phyloP scores from a whole-genome alignment of 169 alveolate genomes.

The Plasmodium coatneyi region DNA sequence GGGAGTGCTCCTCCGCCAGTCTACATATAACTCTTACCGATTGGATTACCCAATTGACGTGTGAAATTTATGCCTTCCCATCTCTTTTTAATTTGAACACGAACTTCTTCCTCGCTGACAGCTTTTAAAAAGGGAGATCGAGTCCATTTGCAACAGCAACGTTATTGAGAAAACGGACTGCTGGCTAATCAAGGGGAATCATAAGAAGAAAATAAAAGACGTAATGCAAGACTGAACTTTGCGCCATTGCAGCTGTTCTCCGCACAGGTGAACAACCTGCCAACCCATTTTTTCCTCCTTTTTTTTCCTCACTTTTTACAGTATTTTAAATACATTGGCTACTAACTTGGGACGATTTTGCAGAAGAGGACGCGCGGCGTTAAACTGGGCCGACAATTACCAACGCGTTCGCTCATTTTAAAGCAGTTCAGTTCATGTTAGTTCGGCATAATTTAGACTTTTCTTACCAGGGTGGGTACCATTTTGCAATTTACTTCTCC shows the following conservation, averaged over 20 bases:
- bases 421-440: background rate
- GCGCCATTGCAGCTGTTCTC: background rate
- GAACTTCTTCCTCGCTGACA: background rate
- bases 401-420: background rate
- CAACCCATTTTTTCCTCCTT: background rate
- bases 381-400: background rate
- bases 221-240: slow-evolving; percentile 33
- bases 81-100: background rate
- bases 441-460: background rate
- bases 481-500: background rate
- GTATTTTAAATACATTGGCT: slow-evolving; percentile 71
- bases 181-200: slow-evolving; percentile 82
- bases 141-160: slow-evolving; percentile 76
- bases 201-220: slow-evolving; percentile 78
- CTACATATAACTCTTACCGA: background rate
- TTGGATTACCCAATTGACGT: background rate
- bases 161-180: slow-evolving; percentile 78
- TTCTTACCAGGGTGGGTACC: background rate
- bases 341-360: background rate
- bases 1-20: background rate
- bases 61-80: background rate
- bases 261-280: background rate
- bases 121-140: slow-evolving; percentile 79
- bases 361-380: background rate
- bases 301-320: background rate